Base-by-base conservation (phyloP, 2,329 filamentous ascomycete genomes). In the Claviceps pazoutovae region DNA sequence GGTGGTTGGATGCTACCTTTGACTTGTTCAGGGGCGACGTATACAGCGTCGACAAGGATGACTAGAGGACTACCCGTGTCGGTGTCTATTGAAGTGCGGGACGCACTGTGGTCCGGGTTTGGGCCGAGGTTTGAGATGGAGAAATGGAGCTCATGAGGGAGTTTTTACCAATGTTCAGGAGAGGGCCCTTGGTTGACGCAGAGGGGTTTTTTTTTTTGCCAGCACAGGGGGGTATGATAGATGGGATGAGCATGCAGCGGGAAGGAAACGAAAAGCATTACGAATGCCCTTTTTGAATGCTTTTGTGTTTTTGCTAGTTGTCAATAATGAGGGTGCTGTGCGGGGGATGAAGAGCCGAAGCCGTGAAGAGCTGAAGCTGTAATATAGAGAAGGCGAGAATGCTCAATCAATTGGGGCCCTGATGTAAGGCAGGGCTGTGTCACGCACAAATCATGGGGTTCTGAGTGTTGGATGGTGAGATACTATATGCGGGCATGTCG, bases 11-110 rank as follows among this genome's bases (percentile, higher is more conserved):
- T 60, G 68, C 70, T 17, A 74, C 72, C 51, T 80, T 82, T 60
- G 68, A 72, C 4, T 67, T 82, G 41, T 83, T 83, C 61, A 73
- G 73, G 43, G 74, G 78, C 21, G 79, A 82, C 58, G 75, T 82
- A 51, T 70, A 75, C 54, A 74, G 67, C 58, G 70, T 71, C 9
- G 77, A 80, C 55, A 80, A 78, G 68, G 79, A 82, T 53, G 79
- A 82, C 52, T 81, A 61, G 58, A 51, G 42, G 48, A 8, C 14
- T 7, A 21, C 38, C 38, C 19, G 17, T 38, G 26, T 36, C 26
- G 7, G 30, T 11, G 11, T 34, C 11, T 9, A 34, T 34, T 34
- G n/a, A 7, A 34, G 44, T 30, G 9, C 0, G n/a, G 17, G 7
- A 42, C 39, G 3, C n/a, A 13, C 17, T 9, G 39, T 11, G 17